Evolutionary conservation across 106 monocot genomes (phyloP), one percentile per base, ranked within the genome.

Genomic region (Agapanthus africanus): DNA sequence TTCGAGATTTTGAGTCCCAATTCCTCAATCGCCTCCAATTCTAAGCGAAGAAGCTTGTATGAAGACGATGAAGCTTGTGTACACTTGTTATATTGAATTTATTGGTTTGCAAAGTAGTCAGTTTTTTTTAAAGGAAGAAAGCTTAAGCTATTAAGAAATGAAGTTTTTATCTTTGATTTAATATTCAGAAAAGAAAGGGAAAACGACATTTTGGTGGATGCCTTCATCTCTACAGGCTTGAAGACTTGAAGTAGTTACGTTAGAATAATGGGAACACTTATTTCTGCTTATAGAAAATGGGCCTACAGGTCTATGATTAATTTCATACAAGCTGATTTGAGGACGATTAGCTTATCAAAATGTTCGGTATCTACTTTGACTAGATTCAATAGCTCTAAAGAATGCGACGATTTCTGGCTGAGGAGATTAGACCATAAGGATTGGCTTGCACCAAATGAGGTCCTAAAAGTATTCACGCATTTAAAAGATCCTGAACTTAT

Each of bases 371-470:
- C 81, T 64, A 70, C 82, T 64, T 40, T 72, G 11, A 54, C 74
- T 18, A 73, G 51, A 63, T 77, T 81, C 23, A 74, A 31, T 22
- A 41, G 2, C 57, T 13, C 52, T 42, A 23, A 32, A 67, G 76
- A 84, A 57, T 68, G 71, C 74, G 87, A 84, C 22, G 61, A 42
- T 35, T 85, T 70, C 40, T 83, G 87, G 78, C 37, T 90, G 47
- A 63, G 52, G 36, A 83, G 77, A 59, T 77, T 95, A 35, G 80
- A 88, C 33, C 91, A 86, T 68, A 81, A 75, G 70, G 95, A 91
- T 30, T 95, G 95, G 91, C 88, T 91, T 34, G 70, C 95, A 16
- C 95, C 95, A 50, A 91, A 88, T 40, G 91, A 95, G 71, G 57
- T 88, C 25, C 70, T 95, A 9, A 91, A 91, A 59, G 75, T 95